Conservation (phyloP, 202 grass and related monocot genomes). For the Carex sylvatica region DNA sequence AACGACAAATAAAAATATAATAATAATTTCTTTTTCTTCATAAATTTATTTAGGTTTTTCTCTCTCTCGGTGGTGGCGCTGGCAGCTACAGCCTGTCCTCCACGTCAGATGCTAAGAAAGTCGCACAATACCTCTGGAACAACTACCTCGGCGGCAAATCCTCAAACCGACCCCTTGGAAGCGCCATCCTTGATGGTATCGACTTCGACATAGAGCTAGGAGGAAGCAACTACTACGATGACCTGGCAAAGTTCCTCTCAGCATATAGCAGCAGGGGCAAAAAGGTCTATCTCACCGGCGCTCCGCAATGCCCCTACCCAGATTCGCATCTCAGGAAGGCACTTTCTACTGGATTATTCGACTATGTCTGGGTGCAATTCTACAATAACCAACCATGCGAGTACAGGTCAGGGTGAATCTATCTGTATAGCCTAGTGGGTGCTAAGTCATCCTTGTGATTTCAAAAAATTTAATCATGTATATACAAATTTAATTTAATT, state of each 20-base stretch:
- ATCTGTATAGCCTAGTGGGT: too few species aligned
- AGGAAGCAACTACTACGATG: conserved; percentile 35
- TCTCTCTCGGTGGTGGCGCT: conserved; percentile 48
- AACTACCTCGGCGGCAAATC: conserved; percentile 51
- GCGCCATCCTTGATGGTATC: conserved; percentile 61
- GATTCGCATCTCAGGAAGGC: conserved; percentile 42
- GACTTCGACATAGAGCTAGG: conserved; percentile 71
- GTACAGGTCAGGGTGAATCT: conserved; percentile 17
- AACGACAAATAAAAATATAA: neutral
- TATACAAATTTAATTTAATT: too few species aligned
- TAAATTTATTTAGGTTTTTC: conserved; percentile 32
- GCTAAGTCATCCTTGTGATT: too few species aligned
- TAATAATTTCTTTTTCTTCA: neutral
- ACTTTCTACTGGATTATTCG: conserved; percentile 55
- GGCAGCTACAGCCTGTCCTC: conserved; percentile 52
- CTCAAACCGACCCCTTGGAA: conserved; percentile 44
- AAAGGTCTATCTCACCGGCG: conserved; percentile 44
- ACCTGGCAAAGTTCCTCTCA: conserved; percentile 40
- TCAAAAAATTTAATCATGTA: too few species aligned
- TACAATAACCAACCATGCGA: conserved; percentile 63
- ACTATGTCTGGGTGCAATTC: conserved; percentile 74
- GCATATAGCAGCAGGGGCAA: neutral
- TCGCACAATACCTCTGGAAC: conserved; percentile 61
- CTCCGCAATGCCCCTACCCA: conserved; percentile 70
- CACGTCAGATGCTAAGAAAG: conserved; percentile 44